Conservation (phyloP, 805 yeast species). For the Lachancea cidri region DNA sequence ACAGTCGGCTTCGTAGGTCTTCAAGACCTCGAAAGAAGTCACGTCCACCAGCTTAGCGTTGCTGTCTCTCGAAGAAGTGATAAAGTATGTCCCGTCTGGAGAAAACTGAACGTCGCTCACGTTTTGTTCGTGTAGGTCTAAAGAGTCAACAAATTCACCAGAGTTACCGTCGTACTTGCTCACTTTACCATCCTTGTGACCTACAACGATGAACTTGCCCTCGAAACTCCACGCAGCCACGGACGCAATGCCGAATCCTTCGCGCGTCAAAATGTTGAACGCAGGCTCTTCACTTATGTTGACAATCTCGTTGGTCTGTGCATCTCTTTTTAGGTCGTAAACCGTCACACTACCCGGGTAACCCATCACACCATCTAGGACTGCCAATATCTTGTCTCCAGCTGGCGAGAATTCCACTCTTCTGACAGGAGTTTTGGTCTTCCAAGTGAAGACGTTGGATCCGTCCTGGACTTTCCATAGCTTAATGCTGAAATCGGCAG, state of each 20-base stretch:
- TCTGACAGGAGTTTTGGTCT: constrained; percentile 79
- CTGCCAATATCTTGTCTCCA: constrained; percentile 60
- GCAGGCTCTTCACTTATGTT: constrained; percentile 49
- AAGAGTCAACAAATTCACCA: constrained; percentile 56
- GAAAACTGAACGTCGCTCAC: constrained; percentile 90
- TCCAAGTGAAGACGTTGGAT: constrained; percentile 65
- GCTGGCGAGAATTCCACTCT: constrained; percentile 82
- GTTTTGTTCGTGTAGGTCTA: constrained; percentile 66
- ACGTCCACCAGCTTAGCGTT: constrained; percentile 73
- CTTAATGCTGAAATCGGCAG: constrained; percentile 82
- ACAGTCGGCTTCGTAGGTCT: constrained; percentile 79
- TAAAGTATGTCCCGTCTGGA: constrained; percentile 80
- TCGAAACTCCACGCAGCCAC: constrained; percentile 86
- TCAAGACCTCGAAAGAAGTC: constrained; percentile 64
- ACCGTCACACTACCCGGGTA: constrained; percentile 70
- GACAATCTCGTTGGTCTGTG: constrained; percentile 20
- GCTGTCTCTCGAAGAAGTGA: constrained; percentile 91
- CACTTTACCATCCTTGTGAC: constrained; percentile 81
- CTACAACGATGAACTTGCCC: constrained; percentile 71
- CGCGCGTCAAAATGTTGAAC: constrained; percentile 54
- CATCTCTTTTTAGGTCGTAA: constrained; percentile 52
- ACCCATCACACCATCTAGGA: constrained; percentile 92
- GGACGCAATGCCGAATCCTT: constrained; percentile 57
- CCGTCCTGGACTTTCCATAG: constrained; percentile 85
- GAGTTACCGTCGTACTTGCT: constrained; percentile 73